Evolutionary conservation across 495 filamentous ascomycete genomes (phyloP).

Genomic region (Lasiosphaeria hispida): DNA sequence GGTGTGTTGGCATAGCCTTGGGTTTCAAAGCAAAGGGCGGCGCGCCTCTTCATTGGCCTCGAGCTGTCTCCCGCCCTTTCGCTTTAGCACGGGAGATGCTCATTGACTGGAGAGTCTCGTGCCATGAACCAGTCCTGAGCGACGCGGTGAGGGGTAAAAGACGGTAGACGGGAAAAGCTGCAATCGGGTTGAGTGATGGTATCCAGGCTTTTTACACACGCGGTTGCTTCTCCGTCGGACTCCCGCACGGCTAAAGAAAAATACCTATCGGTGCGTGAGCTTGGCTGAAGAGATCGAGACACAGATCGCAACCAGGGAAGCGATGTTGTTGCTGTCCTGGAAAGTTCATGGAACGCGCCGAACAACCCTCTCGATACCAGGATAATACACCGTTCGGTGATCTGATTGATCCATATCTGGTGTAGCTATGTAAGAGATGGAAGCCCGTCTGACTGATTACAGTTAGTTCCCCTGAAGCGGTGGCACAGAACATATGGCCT

Average conservation of each 20-base stretch:
- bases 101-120: constrained; percentile 3
- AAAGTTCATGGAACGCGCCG: too few species aligned
- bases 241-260: constrained; percentile 19
- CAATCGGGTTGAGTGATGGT: constrained; percentile 13
- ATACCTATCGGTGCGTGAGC: not conserved
- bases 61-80: constrained; percentile 3
- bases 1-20: constrained; percentile 29
- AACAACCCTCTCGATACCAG: not conserved
- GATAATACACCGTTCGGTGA: not conserved
- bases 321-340: too few species aligned
- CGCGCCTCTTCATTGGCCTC: constrained; percentile 21
- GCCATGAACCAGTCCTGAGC: constrained; percentile 1
- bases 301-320: not conserved
- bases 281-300: not conserved
- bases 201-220: constrained; percentile 2
- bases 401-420: not conserved
- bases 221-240: constrained; percentile 14
- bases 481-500: constrained; percentile 3
- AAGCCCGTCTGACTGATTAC: constrained; percentile 5
- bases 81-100: constrained; percentile 5
- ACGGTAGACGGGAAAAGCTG: constrained; percentile 4
- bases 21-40: constrained; percentile 22
- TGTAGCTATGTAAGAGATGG: not conserved
- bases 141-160: constrained; percentile 16
- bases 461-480: not conserved